phyloP scores from a whole-genome alignment of 2,329 filamentous ascomycete genomes.

The Davidsoniella neocaledoniae region DNA sequence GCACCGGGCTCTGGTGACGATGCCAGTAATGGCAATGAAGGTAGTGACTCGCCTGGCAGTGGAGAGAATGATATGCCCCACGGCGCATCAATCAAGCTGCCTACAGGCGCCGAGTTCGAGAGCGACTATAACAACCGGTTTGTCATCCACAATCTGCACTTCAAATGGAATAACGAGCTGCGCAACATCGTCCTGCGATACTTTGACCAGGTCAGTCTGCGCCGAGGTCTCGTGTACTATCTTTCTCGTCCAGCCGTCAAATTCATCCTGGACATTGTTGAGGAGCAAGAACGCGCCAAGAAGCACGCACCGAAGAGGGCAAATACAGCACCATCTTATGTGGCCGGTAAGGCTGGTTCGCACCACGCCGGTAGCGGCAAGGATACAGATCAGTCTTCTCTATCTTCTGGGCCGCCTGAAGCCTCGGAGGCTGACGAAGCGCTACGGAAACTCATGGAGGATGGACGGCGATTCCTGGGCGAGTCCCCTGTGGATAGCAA shows the following conservation, averaged over 20 bases:
- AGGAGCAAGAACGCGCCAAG: constrained; percentile 72
- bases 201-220: constrained; percentile 91
- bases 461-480: constrained; percentile 67
- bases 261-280: constrained; percentile 93
- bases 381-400: constrained; percentile 5
- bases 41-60: constrained; percentile 10
- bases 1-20: too few relatives aligned
- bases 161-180: constrained; percentile 96
- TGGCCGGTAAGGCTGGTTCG: constrained; percentile 3
- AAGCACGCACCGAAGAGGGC: constrained; percentile 13
- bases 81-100: constrained; percentile 42
- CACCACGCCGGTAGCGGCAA: neutral
- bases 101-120: constrained; percentile 61
- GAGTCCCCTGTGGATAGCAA: constrained; percentile 17
- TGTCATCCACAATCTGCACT: constrained; percentile 89
- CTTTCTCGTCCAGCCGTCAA: constrained; percentile 90
- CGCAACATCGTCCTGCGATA: constrained; percentile 94
- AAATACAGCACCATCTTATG: constrained; percentile 10
- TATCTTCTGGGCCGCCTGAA: neutral
- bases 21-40: neutral
- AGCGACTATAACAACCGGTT: constrained; percentile 98
- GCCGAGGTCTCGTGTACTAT: constrained; percentile 94
- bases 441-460: constrained; percentile 69
- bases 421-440: constrained; percentile 54
- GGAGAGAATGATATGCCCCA: constrained; percentile 32